Evolutionary conservation across 345 rosid species (phyloP).

Genomic region (Geranium rotundifolium): DNA sequence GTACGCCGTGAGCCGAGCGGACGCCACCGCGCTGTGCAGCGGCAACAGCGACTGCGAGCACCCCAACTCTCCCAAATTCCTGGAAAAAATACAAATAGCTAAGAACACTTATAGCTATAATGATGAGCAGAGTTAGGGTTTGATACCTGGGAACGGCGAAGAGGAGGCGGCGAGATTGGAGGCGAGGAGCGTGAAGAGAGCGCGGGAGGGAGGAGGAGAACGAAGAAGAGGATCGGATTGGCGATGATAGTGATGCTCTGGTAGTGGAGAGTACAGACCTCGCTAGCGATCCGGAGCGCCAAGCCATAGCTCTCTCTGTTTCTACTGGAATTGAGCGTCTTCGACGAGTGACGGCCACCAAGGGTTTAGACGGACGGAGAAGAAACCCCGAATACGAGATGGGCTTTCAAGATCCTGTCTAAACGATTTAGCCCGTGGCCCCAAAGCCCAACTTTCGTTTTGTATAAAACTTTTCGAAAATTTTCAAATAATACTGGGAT

Average conservation of each 20-base stretch:
- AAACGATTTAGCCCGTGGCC: too few relatives aligned
- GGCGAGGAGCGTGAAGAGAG: neutral
- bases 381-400: neutral
- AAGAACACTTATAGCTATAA: too few relatives aligned
- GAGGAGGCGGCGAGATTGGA: neutral
- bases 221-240: neutral
- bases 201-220: too few relatives aligned
- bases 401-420: neutral
- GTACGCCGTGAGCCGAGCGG: constrained; percentile 16
- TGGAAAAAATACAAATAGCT: neutral
- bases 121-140: neutral
- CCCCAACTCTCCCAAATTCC: constrained; percentile 16
- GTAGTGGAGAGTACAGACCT: neutral
- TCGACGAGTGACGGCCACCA: neutral
- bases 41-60: constrained; percentile 20
- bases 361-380: neutral
- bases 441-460: too few relatives aligned
- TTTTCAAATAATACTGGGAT: too few relatives aligned
- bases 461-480: too few relatives aligned
- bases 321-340: too few relatives aligned
- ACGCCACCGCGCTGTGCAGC: constrained; percentile 15
- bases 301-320: neutral
- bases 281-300: neutral
- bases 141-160: neutral
- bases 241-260: neutral